Conservation (phyloP, 805 yeast species). For the Starmerella vaccinii region DNA sequence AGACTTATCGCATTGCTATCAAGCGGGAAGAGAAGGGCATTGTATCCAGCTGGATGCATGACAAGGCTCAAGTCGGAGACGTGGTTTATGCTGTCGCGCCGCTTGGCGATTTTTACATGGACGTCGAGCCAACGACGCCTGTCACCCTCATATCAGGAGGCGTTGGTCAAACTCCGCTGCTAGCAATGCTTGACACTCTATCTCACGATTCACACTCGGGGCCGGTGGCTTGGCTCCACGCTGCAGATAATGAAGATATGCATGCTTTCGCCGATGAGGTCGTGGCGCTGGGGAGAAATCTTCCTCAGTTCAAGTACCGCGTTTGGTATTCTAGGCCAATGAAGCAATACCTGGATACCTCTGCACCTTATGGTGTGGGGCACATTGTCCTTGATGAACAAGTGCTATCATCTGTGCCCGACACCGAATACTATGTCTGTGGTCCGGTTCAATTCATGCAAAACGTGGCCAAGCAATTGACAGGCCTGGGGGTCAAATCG, state of each 20-base stretch:
- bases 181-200: slow-evolving; percentile 36
- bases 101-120: slow-evolving; percentile 40
- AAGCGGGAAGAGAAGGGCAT: slow-evolving; percentile 26
- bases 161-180: slow-evolving; percentile 56
- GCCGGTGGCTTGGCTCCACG: neutral
- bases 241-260: neutral
- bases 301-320: neutral
- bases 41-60: slow-evolving; percentile 39
- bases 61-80: slow-evolving; percentile 44
- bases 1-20: slow-evolving; percentile 51
- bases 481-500: neutral
- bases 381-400: neutral
- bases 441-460: slow-evolving; percentile 2
- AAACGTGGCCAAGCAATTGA: neutral
- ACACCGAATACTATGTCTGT: neutral
- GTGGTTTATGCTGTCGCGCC: slow-evolving; percentile 47
- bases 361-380: neutral
- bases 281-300: neutral
- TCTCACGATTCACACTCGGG: neutral
- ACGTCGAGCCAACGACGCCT: slow-evolving; percentile 24
- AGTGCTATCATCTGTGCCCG: neutral
- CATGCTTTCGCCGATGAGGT: neutral
- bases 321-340: slow-evolving; percentile 1
- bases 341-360: neutral
- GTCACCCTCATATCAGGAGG: slow-evolving; percentile 48